A percentile compares a stretch with the other conserved stretches of the same genome.
phyloP scores from a whole-genome alignment of 257 asterid species.

The Penstemon eatonii region DNA sequence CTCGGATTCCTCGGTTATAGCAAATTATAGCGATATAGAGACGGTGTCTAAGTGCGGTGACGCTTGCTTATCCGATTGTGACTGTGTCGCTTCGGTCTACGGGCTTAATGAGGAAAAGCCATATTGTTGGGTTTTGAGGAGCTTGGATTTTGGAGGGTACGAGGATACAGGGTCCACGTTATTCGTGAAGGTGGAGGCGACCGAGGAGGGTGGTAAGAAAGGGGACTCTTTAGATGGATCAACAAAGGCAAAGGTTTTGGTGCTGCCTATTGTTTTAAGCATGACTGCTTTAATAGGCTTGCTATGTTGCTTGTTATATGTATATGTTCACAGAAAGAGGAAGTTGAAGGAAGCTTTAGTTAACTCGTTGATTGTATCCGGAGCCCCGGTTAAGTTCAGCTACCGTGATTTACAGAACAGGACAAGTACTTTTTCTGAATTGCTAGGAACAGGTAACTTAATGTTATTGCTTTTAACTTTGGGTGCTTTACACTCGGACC shows the following conservation, averaged over 20 bases:
- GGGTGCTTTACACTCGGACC: no score
- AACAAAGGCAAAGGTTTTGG: slow-evolving; percentile 51
- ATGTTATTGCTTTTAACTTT: background rate
- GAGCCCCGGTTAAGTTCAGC: slow-evolving; percentile 69
- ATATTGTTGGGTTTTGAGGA: slow-evolving; percentile 75
- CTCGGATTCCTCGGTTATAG: slow-evolving; percentile 64
- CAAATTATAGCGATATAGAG: slow-evolving; percentile 66
- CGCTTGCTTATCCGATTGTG: slow-evolving; percentile 69
- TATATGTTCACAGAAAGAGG: slow-evolving; percentile 51
- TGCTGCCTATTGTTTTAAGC: slow-evolving; percentile 79
- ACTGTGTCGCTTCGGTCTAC: slow-evolving; percentile 77
- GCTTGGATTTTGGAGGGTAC: slow-evolving; percentile 79
- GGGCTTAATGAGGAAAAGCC: slow-evolving; percentile 82
- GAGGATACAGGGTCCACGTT: slow-evolving; percentile 79
- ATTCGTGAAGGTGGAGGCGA: slow-evolving; percentile 62
- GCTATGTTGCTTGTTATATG: slow-evolving; percentile 55
- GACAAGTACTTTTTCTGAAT: slow-evolving; percentile 61
- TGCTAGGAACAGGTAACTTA: slow-evolving; percentile 78
- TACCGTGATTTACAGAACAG: slow-evolving; percentile 65
- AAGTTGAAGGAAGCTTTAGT: slow-evolving; percentile 60
- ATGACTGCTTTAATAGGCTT: slow-evolving; percentile 55
- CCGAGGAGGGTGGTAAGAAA: slow-evolving; percentile 16
- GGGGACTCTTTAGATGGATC: slow-evolving; percentile 34
- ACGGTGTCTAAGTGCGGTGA: slow-evolving; percentile 75
- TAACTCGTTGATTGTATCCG: slow-evolving; percentile 60